Base-by-base conservation (phyloP, 768 basidiomycete species). In the Suillus alpinus region DNA sequence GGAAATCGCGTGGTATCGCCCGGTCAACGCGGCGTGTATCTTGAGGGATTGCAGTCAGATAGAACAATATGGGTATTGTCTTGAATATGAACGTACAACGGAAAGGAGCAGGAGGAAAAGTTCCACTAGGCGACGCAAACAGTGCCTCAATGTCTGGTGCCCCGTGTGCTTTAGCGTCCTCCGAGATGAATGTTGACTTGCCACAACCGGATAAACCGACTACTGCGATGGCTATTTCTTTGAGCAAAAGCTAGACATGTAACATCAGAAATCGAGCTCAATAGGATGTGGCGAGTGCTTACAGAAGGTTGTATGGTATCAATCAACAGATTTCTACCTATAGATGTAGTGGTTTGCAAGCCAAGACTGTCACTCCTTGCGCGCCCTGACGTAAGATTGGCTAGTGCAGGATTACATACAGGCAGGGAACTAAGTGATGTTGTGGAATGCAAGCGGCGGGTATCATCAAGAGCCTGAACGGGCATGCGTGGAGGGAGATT, bases 191-290 rank as follows among this genome's bases (percentile, higher is more conserved):
- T 3, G 86, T 84, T 1, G 92, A 88, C 75, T 98, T 98, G 62
- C 95, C 96, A 62, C 91, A 94, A 37, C 86, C 83, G 41, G 81
- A 73, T 13, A 85, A 81, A 14, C 96, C 96, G 41, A 95, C 81
- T 37, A 98, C 86, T 36, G 88, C 87, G 34, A 98, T 77, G 9
- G 86, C 85, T 53, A 90, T 66, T 53, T 76, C 71, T 62, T 67
- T 75, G 10, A 67, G 63, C 13, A 72, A 68, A 18, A 61, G 59
- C 75, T 75, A 46, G 20, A 31, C 52, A 32, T n/a, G 26, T 23
- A 55, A 64, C 55, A 67, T 64, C 51, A 58, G 60, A 36, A 44
- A 51, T 34, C 39, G 56, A 29, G 20, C 18, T 51, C 41, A 32
- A 29, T 29, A 43, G 40, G 47, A 58, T 37, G 51, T 60, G 55